phyloP scores from a whole-genome alignment of 495 filamentous ascomycete species.

The Aspergillus campestris region DNA sequence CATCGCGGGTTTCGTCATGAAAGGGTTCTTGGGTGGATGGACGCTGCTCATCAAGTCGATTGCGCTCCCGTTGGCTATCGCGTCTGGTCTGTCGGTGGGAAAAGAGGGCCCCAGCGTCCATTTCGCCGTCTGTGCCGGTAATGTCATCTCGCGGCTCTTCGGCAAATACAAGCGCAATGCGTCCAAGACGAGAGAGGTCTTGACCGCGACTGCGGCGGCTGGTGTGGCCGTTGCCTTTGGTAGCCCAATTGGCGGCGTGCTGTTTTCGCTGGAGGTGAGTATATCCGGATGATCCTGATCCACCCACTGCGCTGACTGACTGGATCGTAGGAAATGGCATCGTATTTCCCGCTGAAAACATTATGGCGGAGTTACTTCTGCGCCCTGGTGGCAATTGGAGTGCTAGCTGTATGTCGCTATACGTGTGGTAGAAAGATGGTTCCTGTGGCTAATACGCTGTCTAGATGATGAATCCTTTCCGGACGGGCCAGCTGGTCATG shows the following conservation, averaged over 20 bases:
- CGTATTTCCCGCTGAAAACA: constrained; percentile 92
- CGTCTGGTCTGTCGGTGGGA: constrained; percentile 88
- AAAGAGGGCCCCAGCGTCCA: constrained; percentile 98
- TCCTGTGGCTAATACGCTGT: constrained; percentile 6
- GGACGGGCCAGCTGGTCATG: constrained; percentile 99
- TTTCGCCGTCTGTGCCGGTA: constrained; percentile 95
- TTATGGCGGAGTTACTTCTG: constrained; percentile 99
- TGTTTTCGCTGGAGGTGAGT: constrained; percentile 82
- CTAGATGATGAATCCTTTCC: constrained; percentile 87
- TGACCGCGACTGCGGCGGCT: constrained; percentile 89
- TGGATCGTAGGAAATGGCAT: constrained; percentile 74
- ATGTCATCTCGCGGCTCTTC: constrained; percentile 91
- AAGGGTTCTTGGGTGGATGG: constrained; percentile 89
- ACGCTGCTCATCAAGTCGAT: constrained; percentile 93
- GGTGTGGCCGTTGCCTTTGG: constrained; percentile 96
- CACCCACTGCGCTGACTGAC: constrained; percentile 9
- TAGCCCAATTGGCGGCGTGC: constrained; percentile 90
- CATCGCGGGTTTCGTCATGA: constrained; percentile 99
- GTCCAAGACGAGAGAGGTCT: constrained; percentile 88
- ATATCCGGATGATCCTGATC: background rate
- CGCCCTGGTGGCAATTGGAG: constrained; percentile 89
- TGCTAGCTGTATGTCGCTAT: constrained; percentile 56
- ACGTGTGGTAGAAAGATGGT: background rate
- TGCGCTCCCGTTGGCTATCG: constrained; percentile 83
- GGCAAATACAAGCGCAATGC: constrained; percentile 89